These are phyloP conservation scores for Syzygium oleosum DNA, from an alignment of 345 rosid species.

Conservation along the genomic window DNA sequence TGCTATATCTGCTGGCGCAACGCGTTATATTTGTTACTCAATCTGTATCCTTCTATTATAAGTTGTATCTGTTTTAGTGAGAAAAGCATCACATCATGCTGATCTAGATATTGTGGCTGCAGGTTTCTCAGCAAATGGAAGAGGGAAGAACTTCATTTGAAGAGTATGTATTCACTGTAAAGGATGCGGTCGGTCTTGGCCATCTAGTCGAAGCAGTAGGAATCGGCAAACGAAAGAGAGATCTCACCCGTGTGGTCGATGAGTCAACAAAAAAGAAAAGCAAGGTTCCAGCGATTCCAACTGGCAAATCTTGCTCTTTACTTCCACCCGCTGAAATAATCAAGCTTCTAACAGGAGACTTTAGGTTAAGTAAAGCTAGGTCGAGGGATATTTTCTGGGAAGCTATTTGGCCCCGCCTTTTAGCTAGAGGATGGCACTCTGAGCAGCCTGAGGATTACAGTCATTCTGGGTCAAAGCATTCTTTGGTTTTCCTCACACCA, in stretches of 20 bases:
- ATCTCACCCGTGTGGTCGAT: conserved; percentile 38
- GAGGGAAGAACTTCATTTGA: conserved; percentile 38
- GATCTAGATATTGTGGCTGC: background rate
- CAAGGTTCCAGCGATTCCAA: conserved; percentile 29
- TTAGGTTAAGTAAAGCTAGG: conserved; percentile 66
- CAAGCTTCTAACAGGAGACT: conserved; percentile 47
- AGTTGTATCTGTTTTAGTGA: background rate
- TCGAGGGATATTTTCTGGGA: conserved; percentile 87
- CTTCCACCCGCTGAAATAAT: conserved; percentile 50
- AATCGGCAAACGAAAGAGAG: conserved; percentile 49
- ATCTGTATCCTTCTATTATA: background rate
- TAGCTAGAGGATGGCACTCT: conserved; percentile 88
- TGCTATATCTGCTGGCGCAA: background rate
- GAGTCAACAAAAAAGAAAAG: conserved; percentile 38
- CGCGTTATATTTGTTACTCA: background rate
- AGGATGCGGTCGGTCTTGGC: conserved; percentile 28
- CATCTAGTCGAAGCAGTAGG: conserved; percentile 38
- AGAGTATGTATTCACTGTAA: conserved; percentile 55
- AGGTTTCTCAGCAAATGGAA: conserved; percentile 31
- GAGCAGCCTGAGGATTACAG: conserved; percentile 48
- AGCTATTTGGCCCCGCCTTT: conserved; percentile 86
- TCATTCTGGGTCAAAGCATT: conserved; percentile 24
- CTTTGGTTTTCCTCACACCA: conserved; percentile 63
- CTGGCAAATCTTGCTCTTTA: conserved; percentile 37
- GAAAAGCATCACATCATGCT: background rate